Evolutionary conservation across 2,329 filamentous ascomycete genomes (phyloP).

Genomic region (Pyricularia grisea): DNA sequence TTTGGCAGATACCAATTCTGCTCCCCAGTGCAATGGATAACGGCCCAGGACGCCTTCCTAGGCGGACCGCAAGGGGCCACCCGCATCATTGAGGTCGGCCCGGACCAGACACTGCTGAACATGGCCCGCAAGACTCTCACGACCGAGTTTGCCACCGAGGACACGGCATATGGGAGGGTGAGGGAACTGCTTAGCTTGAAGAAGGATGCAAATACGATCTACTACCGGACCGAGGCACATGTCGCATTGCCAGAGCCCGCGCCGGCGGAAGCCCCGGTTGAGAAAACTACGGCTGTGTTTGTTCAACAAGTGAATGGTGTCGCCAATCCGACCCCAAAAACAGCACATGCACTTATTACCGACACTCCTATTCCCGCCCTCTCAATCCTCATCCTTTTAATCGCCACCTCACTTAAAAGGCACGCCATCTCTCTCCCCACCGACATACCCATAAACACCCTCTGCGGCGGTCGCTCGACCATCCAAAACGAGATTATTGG

Average conservation of each 20-base stretch:
- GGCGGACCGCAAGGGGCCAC: conserved; percentile 14
- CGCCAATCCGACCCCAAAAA: too few relatives aligned
- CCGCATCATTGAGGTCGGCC: conserved; percentile 28
- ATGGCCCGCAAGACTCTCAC: conserved; percentile 26
- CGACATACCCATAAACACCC: conserved; percentile 21
- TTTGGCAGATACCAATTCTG: neutral
- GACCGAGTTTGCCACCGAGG: conserved; percentile 12
- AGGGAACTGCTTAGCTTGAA: conserved; percentile 16
- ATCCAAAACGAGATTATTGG: conserved; percentile 34
- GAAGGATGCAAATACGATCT: conserved; percentile 14
- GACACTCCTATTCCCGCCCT: conserved; percentile 11
- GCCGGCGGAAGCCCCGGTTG: conserved; percentile 33
- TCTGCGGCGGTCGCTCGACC: conserved; percentile 28
- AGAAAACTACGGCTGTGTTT: too few relatives aligned
- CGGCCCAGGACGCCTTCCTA: conserved; percentile 22
- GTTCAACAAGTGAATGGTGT: too few relatives aligned
- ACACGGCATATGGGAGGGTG: conserved; percentile 11
- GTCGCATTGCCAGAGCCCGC: conserved; percentile 48
- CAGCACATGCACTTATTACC: neutral
- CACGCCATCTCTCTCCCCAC: conserved; percentile 14
- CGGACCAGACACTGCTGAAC: conserved; percentile 21
- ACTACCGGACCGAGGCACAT: conserved; percentile 51
- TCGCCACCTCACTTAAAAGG: conserved; percentile 21
- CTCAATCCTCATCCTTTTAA: conserved; percentile 17
- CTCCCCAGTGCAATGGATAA: neutral